These are phyloP conservation scores for Canna indica DNA, from an alignment of 176 grass and related monocot species.

Conservation along the genomic window DNA sequence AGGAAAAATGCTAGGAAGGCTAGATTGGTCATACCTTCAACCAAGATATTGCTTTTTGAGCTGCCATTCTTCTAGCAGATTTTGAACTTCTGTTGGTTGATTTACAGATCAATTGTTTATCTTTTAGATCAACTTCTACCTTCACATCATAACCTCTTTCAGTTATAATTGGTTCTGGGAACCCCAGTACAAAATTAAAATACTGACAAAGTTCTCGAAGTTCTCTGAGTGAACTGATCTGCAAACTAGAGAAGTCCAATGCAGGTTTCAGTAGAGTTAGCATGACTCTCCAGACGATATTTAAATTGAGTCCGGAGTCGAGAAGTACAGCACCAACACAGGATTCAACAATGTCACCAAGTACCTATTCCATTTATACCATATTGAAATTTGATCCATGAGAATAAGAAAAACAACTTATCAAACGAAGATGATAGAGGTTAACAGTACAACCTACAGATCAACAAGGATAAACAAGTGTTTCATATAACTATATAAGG, in stretches of 20 bases:
- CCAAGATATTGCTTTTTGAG: slow-evolving; percentile 60
- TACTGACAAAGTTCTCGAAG: slow-evolving; percentile 70
- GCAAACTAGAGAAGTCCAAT: slow-evolving; percentile 55
- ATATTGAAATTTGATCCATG: not conserved
- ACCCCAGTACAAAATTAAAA: slow-evolving; percentile 37
- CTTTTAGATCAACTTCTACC: slow-evolving; percentile 57
- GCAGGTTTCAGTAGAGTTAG: slow-evolving; percentile 46
- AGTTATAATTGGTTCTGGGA: slow-evolving; percentile 46
- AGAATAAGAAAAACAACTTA: not conserved
- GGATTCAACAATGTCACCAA: slow-evolving; percentile 96
- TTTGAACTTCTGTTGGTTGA: slow-evolving; percentile 64
- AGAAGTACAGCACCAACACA: slow-evolving; percentile 88
- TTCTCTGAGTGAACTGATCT: slow-evolving; percentile 73
- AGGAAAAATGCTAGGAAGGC: slow-evolving; percentile 2
- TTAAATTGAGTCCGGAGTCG: slow-evolving; percentile 64
- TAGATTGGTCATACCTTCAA: slow-evolving; percentile 52
- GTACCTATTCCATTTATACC: slow-evolving; percentile 44
- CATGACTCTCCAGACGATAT: slow-evolving; percentile 71
- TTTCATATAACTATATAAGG: too few relatives aligned
- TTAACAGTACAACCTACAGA: too few relatives aligned
- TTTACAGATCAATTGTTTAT: slow-evolving; percentile 32
- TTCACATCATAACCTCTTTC: slow-evolving; percentile 36
- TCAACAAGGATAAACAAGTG: too few relatives aligned
- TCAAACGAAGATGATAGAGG: too few relatives aligned
- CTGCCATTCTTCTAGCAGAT: slow-evolving; percentile 71